Evolutionary conservation across 352 stramenopile genomes (phyloP).

Genomic region (Globisporangium irregulare): DNA sequence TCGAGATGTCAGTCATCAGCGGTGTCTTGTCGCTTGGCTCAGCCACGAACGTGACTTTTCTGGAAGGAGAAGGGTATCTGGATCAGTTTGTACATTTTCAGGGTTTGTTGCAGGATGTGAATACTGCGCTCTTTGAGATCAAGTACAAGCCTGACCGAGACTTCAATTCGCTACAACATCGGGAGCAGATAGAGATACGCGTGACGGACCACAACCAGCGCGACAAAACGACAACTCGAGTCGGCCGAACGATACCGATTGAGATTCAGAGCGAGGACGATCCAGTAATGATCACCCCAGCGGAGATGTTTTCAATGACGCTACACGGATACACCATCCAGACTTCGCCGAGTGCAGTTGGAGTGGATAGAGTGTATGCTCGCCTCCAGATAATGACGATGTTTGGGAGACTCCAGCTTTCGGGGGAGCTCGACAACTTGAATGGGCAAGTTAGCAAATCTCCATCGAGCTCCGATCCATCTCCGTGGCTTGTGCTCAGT

Average conservation of each 20-base stretch:
- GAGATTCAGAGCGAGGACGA: conserved; percentile 48
- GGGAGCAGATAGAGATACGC: conserved; percentile 51
- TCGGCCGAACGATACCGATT: conserved; percentile 37
- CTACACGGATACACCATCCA: conserved; percentile 46
- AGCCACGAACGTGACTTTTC: conserved; percentile 24
- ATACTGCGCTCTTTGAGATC: conserved; percentile 70
- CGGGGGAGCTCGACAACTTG: conserved; percentile 13
- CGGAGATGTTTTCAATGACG: conserved; percentile 31
- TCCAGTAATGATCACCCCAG: conserved; percentile 29
- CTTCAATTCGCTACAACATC: conserved; percentile 69
- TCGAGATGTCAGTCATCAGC: conserved; percentile 55
- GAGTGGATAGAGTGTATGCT: conserved; percentile 29
- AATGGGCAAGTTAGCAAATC: conserved; percentile 22
- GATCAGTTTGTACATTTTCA: conserved; percentile 62
- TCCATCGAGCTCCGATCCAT: conserved; percentile 24
- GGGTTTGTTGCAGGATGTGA: conserved; percentile 52
- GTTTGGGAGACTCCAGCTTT: conserved; percentile 45
- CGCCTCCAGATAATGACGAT: conserved; percentile 48
- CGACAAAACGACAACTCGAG: conserved; percentile 45
- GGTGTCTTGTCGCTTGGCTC: conserved; percentile 44
- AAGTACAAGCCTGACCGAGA: conserved; percentile 65
- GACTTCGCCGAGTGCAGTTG: conserved; percentile 21
- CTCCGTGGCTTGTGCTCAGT: conserved; percentile 31
- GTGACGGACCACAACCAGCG: conserved; percentile 58
- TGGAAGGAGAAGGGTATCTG: conserved; percentile 44